Base-by-base conservation (phyloP, 768 basidiomycete species). In the Boletus rufocinnamomeus region DNA sequence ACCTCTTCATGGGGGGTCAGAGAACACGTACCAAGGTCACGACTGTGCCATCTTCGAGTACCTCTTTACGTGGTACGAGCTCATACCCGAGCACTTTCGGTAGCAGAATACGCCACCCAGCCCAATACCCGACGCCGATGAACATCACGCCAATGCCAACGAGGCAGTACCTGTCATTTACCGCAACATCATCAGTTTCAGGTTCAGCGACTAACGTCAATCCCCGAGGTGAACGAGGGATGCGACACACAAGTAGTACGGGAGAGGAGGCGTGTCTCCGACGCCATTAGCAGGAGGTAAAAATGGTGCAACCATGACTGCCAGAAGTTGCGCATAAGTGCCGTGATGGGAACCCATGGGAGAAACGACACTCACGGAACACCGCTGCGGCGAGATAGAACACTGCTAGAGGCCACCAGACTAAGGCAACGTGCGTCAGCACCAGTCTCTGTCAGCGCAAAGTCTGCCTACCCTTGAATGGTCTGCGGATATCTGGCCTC, bases 221-320 rank as follows among this genome's bases (percentile, higher is more conserved):
- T 19, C 16, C 32, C n/a, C 38, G n/a, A 25, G 25, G 7, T 3
- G 4, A 35, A 85, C 69, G 16, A 84, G 70, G 11, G 16, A 10
- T 45, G 9, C 16, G 21, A 59, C 60, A 14, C 57, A 79, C 77
- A 86, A 62, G 62, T 84, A 85, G 59, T 85, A 85, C 2, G 84
- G 83, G 23, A 85, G 66, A 8, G 84, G 82, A 9, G 83, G 83
- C 1, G 84, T 84, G 61, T 86, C 84, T 16, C 84, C 85, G 1
- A 82, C 75, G 14, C 79, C 76, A 56, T 82, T 81, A 0, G 82
- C 73, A 5, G 85, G 85, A 21, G 64, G 77, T 1, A 86, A 46
- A 74, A 84, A 85, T 0, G 85, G 85, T 1, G 79, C 80, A n/a
- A 85, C 66, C 9, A 86, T 72, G 7, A 87, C 84, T 80, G 25